These are phyloP conservation scores for Phaeoacremonium minimum DNA, from an alignment of 2,329 filamentous ascomycete genomes.

Conservation along the genomic window DNA sequence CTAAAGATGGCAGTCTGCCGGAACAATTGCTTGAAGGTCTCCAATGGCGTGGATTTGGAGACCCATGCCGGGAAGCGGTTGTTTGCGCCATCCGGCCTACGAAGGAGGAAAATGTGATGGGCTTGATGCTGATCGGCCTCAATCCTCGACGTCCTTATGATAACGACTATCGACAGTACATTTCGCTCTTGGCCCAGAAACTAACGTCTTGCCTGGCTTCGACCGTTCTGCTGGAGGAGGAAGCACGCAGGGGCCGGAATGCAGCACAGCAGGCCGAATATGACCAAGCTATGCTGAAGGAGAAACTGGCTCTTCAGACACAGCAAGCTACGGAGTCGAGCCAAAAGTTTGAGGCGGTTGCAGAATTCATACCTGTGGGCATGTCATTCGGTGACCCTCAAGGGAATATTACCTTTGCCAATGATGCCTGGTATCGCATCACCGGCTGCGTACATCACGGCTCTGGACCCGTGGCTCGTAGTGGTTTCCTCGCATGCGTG, in stretches of 20 bases:
- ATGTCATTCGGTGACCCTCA: slow-evolving; percentile 66
- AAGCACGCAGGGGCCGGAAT: slow-evolving; percentile 51
- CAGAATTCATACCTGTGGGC: slow-evolving; percentile 69
- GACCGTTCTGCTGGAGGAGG: slow-evolving; percentile 67
- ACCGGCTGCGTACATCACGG: slow-evolving; percentile 34
- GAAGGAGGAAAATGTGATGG: slow-evolving; percentile 61
- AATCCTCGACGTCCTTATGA: slow-evolving; percentile 71
- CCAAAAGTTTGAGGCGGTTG: slow-evolving; percentile 64
- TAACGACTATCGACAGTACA: slow-evolving; percentile 66
- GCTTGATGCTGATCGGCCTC: slow-evolving; percentile 64
- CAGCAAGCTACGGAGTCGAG: slow-evolving; percentile 49
- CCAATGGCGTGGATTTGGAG: slow-evolving; percentile 59
- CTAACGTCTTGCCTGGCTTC: slow-evolving; percentile 66
- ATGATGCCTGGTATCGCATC: slow-evolving; percentile 59
- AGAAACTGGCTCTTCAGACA: slow-evolving; percentile 56
- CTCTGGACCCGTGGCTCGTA: slow-evolving; percentile 14
- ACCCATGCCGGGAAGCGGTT: slow-evolving; percentile 60
- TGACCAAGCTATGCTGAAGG: slow-evolving; percentile 62
- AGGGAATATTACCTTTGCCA: slow-evolving; percentile 66
- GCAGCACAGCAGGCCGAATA: slow-evolving; percentile 63
- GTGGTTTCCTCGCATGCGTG: slow-evolving; percentile 36
- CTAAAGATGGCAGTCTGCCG: slow-evolving; percentile 50
- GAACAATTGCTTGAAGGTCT: slow-evolving; percentile 53
- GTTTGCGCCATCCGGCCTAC: slow-evolving; percentile 66
- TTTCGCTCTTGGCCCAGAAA: slow-evolving; percentile 50